A percentile compares a stretch with the other conserved stretches of the same genome.
Evolutionary conservation across 371 early-diverging fungal species (phyloP).

Genomic region (Nematocida parisii): DNA sequence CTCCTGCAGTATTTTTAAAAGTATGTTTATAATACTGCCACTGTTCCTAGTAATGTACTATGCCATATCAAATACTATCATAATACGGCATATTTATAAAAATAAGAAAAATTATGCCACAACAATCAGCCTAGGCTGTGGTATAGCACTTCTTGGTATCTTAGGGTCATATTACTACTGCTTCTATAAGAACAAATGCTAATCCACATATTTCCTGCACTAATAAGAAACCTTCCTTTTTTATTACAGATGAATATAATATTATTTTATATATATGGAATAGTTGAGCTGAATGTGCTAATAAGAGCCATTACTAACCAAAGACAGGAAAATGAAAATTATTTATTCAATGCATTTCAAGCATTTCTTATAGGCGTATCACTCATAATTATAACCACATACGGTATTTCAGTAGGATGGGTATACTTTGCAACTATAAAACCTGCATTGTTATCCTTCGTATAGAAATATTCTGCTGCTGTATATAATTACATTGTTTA

Average conservation of each 20-base stretch:
- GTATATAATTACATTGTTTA: too few relatives aligned
- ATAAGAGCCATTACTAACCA: not conserved
- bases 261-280: constrained; percentile 2
- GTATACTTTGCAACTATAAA: not conserved
- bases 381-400: not conserved
- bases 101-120: not conserved
- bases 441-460: too few relatives aligned
- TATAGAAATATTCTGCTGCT: too few relatives aligned
- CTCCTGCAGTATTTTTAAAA: not conserved
- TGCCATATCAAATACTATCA: not conserved
- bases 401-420: not conserved
- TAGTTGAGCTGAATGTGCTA: not conserved
- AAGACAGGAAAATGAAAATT: not conserved
- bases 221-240: not conserved
- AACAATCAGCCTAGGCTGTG: not conserved
- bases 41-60: not conserved
- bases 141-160: not conserved
- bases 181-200: not conserved
- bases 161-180: not conserved
- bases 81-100: not conserved
- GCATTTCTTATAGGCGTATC: not conserved
- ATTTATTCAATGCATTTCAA: not conserved
- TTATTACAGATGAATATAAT: not conserved
- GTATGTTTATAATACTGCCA: not conserved
- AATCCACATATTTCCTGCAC: not conserved